These are phyloP conservation scores for Biscutella laevigata DNA, from an alignment of 441 rosid species.

Conservation along the genomic window DNA sequence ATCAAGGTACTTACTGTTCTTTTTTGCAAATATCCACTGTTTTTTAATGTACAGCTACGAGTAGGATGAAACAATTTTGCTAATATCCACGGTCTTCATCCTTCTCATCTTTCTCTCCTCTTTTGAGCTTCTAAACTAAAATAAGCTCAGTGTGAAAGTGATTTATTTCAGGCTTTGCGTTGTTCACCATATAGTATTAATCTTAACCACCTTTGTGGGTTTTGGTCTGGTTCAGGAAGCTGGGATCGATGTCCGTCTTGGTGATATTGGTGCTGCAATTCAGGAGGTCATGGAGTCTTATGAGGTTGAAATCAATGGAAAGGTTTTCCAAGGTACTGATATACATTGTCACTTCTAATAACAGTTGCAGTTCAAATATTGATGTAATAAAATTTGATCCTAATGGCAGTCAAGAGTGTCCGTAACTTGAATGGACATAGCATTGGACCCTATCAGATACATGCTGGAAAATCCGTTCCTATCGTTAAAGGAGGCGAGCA, in stretches of 20 bases:
- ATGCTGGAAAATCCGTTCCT: conserved; percentile 93
- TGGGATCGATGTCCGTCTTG: conserved; percentile 89
- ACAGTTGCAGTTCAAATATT: background rate
- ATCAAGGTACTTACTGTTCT: conserved; percentile 48
- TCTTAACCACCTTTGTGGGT: background rate
- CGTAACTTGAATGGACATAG: conserved; percentile 90
- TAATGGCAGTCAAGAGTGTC: conserved; percentile 74
- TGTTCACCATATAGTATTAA: background rate
- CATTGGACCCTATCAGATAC: conserved; percentile 86
- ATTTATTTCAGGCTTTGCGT: background rate
- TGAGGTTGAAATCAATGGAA: conserved; percentile 95
- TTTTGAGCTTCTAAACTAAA: background rate
- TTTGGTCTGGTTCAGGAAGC: conserved; percentile 51
- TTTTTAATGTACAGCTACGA: background rate
- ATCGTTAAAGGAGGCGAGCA: conserved; percentile 97
- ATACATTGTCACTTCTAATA: background rate
- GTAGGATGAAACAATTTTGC: background rate
- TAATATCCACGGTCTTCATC: too few relatives aligned
- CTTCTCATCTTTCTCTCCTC: background rate
- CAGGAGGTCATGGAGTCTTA: conserved; percentile 97
- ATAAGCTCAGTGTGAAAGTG: background rate
- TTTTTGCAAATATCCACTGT: background rate
- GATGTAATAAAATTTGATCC: background rate
- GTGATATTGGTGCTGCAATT: conserved; percentile 95
- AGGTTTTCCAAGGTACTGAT: conserved; percentile 70